Conservation (phyloP, 1,284 basidiomycete genomes). For the Psilocybe mexicana region DNA sequence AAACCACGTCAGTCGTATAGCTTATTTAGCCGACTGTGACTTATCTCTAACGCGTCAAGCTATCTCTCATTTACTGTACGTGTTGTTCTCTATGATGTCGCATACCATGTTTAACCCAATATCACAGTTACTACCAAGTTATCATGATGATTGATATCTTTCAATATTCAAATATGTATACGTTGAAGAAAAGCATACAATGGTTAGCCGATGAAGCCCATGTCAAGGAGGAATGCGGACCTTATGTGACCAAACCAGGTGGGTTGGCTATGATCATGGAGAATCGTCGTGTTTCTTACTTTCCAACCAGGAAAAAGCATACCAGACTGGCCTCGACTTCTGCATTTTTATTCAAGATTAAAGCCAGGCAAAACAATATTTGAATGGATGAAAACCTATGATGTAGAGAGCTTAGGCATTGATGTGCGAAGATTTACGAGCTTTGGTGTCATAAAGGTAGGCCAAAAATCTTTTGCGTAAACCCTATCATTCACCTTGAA, state of each 20-base stretch:
- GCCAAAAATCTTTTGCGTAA: not conserved
- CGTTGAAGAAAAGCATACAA: slow-evolving; percentile 80
- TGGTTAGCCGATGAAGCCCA: slow-evolving; percentile 83
- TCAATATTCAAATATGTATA: slow-evolving; percentile 98
- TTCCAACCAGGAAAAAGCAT: slow-evolving; percentile 45
- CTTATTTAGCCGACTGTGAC: slow-evolving; percentile 91
- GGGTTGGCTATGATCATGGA: slow-evolving; percentile 1
- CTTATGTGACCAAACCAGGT: slow-evolving; percentile 84
- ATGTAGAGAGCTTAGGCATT: slow-evolving; percentile 73
- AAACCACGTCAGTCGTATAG: slow-evolving; percentile 90
- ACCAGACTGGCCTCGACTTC: slow-evolving; percentile 81
- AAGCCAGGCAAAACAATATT: slow-evolving; percentile 82
- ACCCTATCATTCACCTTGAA: not conserved
- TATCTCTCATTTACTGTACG: slow-evolving; percentile 90
- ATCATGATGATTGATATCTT: slow-evolving; percentile 97
- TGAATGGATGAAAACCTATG: slow-evolving; percentile 86
- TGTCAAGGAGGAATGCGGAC: slow-evolving; percentile 86
- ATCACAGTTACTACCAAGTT: slow-evolving; percentile 86
- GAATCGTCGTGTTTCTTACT: not conserved
- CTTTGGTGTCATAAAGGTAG: slow-evolving; percentile 96
- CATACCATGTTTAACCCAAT: slow-evolving; percentile 1
- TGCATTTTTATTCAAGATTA: slow-evolving; percentile 87
- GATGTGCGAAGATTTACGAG: slow-evolving; percentile 95
- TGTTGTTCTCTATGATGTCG: slow-evolving; percentile 1
- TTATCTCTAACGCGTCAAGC: slow-evolving; percentile 82